These are phyloP conservation scores for Stentor coeruleus DNA, from an alignment of 73 alveolate species.

Conservation along the genomic window DNA sequence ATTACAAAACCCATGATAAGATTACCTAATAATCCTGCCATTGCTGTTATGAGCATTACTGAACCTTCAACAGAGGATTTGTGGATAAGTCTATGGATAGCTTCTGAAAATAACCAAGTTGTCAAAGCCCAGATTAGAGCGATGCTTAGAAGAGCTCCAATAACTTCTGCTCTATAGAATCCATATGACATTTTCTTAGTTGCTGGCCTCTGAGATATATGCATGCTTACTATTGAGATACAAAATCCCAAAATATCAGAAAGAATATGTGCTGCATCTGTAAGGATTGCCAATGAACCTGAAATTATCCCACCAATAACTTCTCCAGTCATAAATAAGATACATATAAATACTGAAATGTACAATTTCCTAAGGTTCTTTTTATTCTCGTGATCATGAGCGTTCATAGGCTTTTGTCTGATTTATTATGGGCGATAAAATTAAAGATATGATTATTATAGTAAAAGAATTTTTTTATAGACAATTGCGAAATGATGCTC, in stretches of 20 bases:
- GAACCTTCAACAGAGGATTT: conserved; percentile 52
- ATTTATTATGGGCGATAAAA: too few relatives aligned
- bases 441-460: too few relatives aligned
- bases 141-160: conserved; percentile 87
- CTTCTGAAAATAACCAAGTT: conserved; percentile 78
- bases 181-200: conserved; percentile 73
- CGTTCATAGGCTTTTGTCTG: too few relatives aligned
- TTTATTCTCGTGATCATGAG: neutral
- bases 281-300: conserved; percentile 83
- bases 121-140: conserved; percentile 90
- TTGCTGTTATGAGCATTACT: conserved; percentile 80
- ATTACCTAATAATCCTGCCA: conserved; percentile 78
- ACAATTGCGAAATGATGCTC: too few relatives aligned
- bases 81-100: conserved; percentile 66
- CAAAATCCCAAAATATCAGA: conserved; percentile 88
- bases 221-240: conserved; percentile 73
- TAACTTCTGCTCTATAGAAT: conserved; percentile 87
- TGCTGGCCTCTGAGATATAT: conserved; percentile 71
- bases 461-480: too few relatives aligned
- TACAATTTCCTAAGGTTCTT: neutral
- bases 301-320: conserved; percentile 89
- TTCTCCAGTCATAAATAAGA: conserved; percentile 44
- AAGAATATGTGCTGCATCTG: conserved; percentile 96
- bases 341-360: conserved; percentile 13
- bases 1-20: conserved; percentile 78